Evolutionary conservation across 371 early-diverging fungal species (phyloP).

Genomic region (Rhizopus arrhizus): DNA sequence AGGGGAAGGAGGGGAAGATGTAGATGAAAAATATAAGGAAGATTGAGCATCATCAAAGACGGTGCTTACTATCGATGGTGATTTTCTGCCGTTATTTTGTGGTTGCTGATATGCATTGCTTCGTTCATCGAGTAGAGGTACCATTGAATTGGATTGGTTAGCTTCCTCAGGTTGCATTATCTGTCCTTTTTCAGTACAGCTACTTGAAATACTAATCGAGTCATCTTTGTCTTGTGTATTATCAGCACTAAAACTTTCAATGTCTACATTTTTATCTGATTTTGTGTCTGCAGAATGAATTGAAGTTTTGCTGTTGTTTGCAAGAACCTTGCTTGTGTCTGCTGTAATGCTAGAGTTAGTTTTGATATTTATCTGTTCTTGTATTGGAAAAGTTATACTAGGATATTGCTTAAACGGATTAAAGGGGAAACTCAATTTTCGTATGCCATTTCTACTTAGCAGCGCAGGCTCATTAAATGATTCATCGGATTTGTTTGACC

Average conservation of each 20-base stretch:
- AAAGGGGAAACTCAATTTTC: not conserved
- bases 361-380: too few species aligned
- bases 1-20: constrained; percentile 7
- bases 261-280: too few species aligned
- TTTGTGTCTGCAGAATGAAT: too few species aligned
- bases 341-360: too few species aligned
- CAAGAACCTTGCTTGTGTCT: too few species aligned
- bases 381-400: too few species aligned
- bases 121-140: not conserved
- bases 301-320: too few species aligned
- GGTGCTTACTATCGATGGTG: not conserved
- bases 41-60: constrained; percentile 11
- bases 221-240: not conserved
- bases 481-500: constrained; percentile 14
- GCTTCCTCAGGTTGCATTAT: not conserved
- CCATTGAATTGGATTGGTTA: too few species aligned
- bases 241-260: not conserved
- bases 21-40: constrained; percentile 12
- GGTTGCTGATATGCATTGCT: not conserved
- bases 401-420: not conserved
- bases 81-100: not conserved
- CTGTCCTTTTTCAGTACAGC: constrained; percentile 7
- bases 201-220: constrained; percentile 1
- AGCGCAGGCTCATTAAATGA: constrained; percentile 17
- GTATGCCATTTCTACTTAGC: not conserved